Conservation (phyloP, 2,329 filamentous ascomycete species). For the Colletotrichum sp. region DNA sequence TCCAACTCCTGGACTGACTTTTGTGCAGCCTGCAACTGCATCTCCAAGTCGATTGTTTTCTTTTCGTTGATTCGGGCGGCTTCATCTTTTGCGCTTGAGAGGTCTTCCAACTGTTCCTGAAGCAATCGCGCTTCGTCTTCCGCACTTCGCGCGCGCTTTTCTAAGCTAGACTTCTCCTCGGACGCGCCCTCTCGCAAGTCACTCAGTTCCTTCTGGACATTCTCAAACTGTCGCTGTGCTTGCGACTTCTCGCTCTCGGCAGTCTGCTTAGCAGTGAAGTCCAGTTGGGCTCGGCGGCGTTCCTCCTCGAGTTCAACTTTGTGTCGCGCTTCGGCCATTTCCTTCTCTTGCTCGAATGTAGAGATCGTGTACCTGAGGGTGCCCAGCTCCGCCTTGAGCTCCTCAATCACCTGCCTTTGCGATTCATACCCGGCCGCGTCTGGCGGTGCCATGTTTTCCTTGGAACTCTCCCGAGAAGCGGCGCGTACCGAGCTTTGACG, state of each 20-base stretch:
- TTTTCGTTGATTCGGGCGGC: constrained; percentile 67
- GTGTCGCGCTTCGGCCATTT: constrained; percentile 78
- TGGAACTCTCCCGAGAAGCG: constrained; percentile 62
- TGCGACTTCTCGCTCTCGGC: constrained; percentile 62
- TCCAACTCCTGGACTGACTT: constrained; percentile 62
- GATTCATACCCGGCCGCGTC: constrained; percentile 65
- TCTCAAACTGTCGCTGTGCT: constrained; percentile 54
- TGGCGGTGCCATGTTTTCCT: constrained; percentile 63
- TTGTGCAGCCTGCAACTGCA: constrained; percentile 51
- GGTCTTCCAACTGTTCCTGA: constrained; percentile 83
- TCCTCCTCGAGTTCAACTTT: constrained; percentile 84
- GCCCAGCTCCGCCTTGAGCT: constrained; percentile 87
- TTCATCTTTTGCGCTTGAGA: constrained; percentile 67
- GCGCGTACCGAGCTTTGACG: constrained; percentile 49
- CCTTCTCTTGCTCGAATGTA: constrained; percentile 85
- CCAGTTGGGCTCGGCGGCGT: constrained; percentile 81
- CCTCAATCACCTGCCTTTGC: constrained; percentile 67
- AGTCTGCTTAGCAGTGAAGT: constrained; percentile 71
- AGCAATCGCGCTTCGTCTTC: constrained; percentile 76
- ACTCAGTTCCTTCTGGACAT: constrained; percentile 55
- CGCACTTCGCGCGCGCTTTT: constrained; percentile 71
- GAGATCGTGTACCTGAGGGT: constrained; percentile 87
- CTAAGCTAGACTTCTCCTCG: constrained; percentile 67
- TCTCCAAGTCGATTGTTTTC: constrained; percentile 58
- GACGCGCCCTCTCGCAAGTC: constrained; percentile 54